Conservation (phyloP, 192 early-diverging fungal species). For the Gaertneriomyces semiglobifer region DNA sequence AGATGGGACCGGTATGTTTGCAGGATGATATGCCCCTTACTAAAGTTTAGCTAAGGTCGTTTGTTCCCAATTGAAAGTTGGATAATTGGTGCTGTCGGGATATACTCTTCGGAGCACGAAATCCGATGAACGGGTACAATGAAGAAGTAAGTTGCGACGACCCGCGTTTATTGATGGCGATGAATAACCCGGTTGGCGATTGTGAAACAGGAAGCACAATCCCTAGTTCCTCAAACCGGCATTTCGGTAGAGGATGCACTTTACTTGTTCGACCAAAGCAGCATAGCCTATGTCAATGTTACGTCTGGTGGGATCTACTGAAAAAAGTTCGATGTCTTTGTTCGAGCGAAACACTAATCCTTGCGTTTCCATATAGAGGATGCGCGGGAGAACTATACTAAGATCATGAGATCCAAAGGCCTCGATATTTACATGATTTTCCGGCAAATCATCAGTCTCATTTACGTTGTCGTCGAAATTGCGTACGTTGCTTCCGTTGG, state of each 20-base stretch:
- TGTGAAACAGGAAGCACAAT: not conserved
- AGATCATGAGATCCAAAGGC: conserved; percentile 4
- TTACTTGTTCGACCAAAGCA: not conserved
- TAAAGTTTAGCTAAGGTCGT: not conserved
- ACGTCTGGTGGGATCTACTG: not conserved
- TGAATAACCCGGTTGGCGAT: not conserved
- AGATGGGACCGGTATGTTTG: conserved; percentile 8
- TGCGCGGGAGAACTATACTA: conserved; percentile 7
- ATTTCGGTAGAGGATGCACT: not conserved
- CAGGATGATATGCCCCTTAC: not conserved
- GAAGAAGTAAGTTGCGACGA: not conserved
- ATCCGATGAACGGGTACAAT: conserved; percentile 5
- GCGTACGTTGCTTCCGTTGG: not conserved
- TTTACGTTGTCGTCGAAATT: not conserved
- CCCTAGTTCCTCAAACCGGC: conserved; percentile 12
- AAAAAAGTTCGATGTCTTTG: not conserved
- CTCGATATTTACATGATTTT: conserved; percentile 13
- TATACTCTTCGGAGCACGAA: not conserved
- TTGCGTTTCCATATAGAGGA: not conserved
- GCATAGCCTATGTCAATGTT: not conserved
- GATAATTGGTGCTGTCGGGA: conserved; percentile 12
- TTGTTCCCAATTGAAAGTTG: not conserved
- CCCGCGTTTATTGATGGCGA: not conserved
- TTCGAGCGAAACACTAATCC: not conserved
- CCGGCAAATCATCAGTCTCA: conserved; percentile 9